Evolutionary conservation across 805 yeast species (phyloP), one percentile per base, ranked within the genome.

Genomic region (Yarrowia bubula): DNA sequence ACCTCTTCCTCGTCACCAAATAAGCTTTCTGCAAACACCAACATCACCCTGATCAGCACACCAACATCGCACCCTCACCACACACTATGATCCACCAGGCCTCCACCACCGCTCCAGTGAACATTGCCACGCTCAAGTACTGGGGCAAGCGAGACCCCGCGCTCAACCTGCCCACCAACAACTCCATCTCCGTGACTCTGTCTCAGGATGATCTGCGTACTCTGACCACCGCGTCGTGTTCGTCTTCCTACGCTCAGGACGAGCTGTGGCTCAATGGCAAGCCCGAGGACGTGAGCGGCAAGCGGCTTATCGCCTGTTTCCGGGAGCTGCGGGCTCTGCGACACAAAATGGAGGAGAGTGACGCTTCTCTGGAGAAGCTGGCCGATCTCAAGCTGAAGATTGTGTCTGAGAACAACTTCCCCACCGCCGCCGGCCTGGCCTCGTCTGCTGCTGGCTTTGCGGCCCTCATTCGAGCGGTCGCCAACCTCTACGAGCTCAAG

Each of bases 381-480:
- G 83, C 93, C 37, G 71, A 79, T 17, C 85, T 83, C 83, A 81
- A 83, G 61, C 80, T 95, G 66, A 90, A 87, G 71, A 89, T 95
- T 70, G 96, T 90, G 13, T 87, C 96, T 32, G 96, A 91, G 74
- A 95, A 95, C 80, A 95, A 95, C 78, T 95, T 95, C 82, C 99
- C 99, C 62, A 95, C 99, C 31, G 99, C 99, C 37, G 99, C 99
- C 6, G 99, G 99, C 2, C 83, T 95, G 71, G 99, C 99, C 0
- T 91, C 97, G 0, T 89, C 96, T 5, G 99, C 99, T 13, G 98
- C 99, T 9, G 99, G 99, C 0, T 93, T 92, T 77, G 97, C 99
- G 39, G 99, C 99, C 9, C 81, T 95, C 67, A 96, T 93, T 22
- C 84, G 84, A 57, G 90, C 97, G n/a, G 85, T 95, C 72, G 92